Evolutionary conservation across 2,329 filamentous ascomycete genomes (phyloP), one percentile per base, ranked within the genome.

Genomic region (Aspergillus arachidicola): DNA sequence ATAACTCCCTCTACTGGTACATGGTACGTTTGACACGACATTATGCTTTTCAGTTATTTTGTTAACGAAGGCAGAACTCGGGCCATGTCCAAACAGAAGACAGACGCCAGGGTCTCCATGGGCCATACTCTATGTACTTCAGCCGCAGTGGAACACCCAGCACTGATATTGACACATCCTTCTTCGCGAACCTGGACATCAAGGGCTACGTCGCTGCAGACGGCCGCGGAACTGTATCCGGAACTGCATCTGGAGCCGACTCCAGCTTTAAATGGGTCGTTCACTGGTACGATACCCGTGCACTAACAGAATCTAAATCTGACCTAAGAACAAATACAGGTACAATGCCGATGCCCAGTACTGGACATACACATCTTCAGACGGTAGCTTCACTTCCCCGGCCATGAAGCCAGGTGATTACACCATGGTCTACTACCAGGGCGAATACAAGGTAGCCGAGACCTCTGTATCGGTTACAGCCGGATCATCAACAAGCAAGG

Each of bases 321-420:
- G 14, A 19, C 12, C 26, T 30, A 23, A 48, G 9, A 51, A 10
- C 21, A 11, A n/a, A 30, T 19, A 11, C 26, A 73, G 70, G 71
- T 86, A 84, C 76, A 90, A 90, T 74, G 72, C 73, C 34, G 79
- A 79, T 6, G 85, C 86, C 0, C 89, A 91, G 71, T 91, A 90
- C 80, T 91, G 88, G 88, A 77, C 82, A 6, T 86, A 86, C 63
- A 84, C 86, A 23, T 80, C 80, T 10, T 82, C 82, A 26, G 79
- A 75, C 51, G 87, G 87, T 11, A 79, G 79, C 14, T 91, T 88
- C 75, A 88, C 83, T 3, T 89, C 87, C 0, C 88, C 88, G 0
- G 78, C 83, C 61, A 90, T 91, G 88, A 88, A 87, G 69, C 85
- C 87, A 0, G 88, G 88, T 34, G 88, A 85, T 0, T 90, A 90